Evolutionary conservation across 768 basidiomycete species (phyloP).

Genomic region (Russula ochroleuca): DNA sequence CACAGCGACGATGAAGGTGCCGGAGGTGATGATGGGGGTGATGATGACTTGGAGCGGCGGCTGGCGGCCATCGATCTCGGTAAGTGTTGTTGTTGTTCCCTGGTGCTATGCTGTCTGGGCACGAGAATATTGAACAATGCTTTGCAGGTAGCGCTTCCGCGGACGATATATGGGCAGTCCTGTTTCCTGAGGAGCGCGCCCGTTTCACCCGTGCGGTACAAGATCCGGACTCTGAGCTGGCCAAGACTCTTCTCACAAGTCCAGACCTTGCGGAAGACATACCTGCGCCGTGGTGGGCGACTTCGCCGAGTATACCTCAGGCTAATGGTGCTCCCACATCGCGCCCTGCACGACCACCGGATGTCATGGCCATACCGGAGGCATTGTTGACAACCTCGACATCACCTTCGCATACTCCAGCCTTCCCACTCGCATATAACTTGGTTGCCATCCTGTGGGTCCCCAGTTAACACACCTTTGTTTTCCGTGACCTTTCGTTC

Average conservation of each 20-base stretch:
- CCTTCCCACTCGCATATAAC: conserved; percentile 56
- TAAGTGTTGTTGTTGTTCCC: conserved; percentile 33
- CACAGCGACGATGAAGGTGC: conserved; percentile 37
- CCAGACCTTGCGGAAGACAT: conserved; percentile 49
- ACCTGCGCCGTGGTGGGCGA: conserved; percentile 67
- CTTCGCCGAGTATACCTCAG: neutral
- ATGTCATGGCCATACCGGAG: conserved; percentile 43
- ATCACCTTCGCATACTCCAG: conserved; percentile 28
- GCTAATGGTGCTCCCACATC: neutral
- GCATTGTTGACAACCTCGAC: conserved; percentile 39
- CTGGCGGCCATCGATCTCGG: conserved; percentile 61
- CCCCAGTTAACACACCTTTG: neutral
- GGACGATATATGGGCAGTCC: conserved; percentile 55
- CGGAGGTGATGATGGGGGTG: conserved; percentile 28
- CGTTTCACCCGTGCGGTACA: conserved; percentile 56
- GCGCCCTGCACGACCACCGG: conserved; percentile 40
- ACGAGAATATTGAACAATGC: neutral
- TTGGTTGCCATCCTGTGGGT: conserved; percentile 63
- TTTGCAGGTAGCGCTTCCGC: conserved; percentile 50
- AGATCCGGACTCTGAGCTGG: conserved; percentile 59
- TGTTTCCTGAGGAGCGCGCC: conserved; percentile 55
- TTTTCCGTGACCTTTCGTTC: neutral
- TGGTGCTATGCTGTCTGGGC: neutral
- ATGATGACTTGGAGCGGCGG: conserved; percentile 45
- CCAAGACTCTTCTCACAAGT: conserved; percentile 55